Evolutionary conservation across 1,284 basidiomycete genomes (phyloP).

Genomic region (Pascua sp.): DNA sequence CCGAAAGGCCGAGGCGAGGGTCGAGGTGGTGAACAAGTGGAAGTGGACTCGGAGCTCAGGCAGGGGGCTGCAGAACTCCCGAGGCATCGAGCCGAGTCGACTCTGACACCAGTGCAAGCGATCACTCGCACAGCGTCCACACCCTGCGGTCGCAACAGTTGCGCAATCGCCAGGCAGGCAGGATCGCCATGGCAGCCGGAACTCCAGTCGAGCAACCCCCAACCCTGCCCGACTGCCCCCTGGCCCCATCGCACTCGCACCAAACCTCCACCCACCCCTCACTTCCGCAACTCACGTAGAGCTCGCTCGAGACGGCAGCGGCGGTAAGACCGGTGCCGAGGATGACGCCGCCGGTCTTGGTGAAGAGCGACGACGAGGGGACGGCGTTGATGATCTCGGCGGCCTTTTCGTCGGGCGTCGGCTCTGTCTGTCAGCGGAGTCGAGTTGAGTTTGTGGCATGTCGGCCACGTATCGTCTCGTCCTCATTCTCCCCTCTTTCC

Average conservation of each 20-base stretch:
- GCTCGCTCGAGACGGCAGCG: slow-evolving; percentile 92
- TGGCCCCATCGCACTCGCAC: neutral
- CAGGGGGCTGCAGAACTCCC: too few relatives aligned
- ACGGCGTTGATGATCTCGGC: slow-evolving; percentile 86
- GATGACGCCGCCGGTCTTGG: slow-evolving; percentile 89
- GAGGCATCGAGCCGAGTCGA: too few relatives aligned
- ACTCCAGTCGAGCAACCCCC: neutral
- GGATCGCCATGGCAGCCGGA: neutral
- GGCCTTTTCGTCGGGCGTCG: slow-evolving; percentile 80
- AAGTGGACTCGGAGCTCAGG: too few relatives aligned
- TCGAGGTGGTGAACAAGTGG: neutral
- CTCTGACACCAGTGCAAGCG: too few relatives aligned
- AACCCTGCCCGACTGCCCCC: neutral
- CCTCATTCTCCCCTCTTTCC: neutral
- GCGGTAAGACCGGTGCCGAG: slow-evolving; percentile 87
- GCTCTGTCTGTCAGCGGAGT: slow-evolving; percentile 29
- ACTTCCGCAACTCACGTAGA: slow-evolving; percentile 61
- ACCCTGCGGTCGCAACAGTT: too few relatives aligned
- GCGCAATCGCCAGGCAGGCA: neutral
- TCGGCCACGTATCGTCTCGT: neutral
- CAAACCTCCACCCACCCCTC: neutral
- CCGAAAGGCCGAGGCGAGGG: neutral
- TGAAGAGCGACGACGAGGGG: slow-evolving; percentile 86
- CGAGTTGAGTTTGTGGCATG: neutral
- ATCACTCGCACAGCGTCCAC: too few relatives aligned